phyloP scores from a whole-genome alignment of 2,329 filamentous ascomycete species.

The Aspergillus thermomutatus region DNA sequence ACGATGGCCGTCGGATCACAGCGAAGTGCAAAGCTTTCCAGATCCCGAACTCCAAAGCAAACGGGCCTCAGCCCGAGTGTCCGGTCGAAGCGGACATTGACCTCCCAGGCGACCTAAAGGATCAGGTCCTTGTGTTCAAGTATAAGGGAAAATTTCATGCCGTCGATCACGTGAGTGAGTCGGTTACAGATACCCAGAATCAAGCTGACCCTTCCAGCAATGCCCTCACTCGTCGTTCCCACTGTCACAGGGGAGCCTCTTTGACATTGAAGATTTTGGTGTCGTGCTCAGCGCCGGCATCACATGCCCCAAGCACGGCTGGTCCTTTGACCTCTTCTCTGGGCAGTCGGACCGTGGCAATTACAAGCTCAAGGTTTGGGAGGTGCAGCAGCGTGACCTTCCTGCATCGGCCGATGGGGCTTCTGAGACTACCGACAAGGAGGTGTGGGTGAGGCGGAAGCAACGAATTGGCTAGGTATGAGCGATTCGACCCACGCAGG shows the following conservation, averaged over 20 bases:
- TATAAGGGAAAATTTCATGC: conserved; percentile 64
- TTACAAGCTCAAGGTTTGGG: conserved; percentile 63
- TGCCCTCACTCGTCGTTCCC: conserved; percentile 68
- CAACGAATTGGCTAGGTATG: conserved; percentile 28
- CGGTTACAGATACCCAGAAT: background rate
- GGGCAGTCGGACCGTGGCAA: conserved; percentile 60
- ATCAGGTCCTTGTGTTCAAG: conserved; percentile 65
- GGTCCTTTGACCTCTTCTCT: conserved; percentile 67
- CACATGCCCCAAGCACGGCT: conserved; percentile 65
- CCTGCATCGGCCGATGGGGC: background rate
- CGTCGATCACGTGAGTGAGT: conserved; percentile 58
- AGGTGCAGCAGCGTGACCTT: conserved; percentile 53
- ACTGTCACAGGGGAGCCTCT: conserved; percentile 59
- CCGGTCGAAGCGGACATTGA: conserved; percentile 27
- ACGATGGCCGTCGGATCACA: conserved; percentile 38
- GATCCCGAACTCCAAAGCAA: conserved; percentile 39
- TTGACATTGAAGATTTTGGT: conserved; percentile 73
- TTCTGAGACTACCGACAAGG: conserved; percentile 18
- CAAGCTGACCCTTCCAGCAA: conserved; percentile 42
- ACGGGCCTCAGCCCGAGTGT: conserved; percentile 21
- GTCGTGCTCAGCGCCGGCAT: conserved; percentile 50
- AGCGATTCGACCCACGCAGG: background rate
- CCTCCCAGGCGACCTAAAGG: conserved; percentile 44
- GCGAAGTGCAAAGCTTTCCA: conserved; percentile 60
- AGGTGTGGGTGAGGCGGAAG: conserved; percentile 35